These are phyloP conservation scores for Beta corolliflora DNA, from an alignment of 179 eudicot species.

Conservation along the genomic window DNA sequence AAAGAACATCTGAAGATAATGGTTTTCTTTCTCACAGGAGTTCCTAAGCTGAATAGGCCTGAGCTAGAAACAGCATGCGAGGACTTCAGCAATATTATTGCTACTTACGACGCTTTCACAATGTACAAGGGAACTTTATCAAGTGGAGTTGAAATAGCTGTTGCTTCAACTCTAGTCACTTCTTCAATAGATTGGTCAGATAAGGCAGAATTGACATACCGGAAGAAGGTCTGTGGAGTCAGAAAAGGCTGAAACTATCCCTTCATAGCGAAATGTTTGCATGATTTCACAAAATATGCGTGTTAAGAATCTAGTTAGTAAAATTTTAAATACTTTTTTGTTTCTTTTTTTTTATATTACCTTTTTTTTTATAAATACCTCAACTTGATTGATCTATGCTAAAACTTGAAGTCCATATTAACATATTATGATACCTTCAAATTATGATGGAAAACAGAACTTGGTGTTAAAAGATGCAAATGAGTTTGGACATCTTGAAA, in stretches of 20 bases:
- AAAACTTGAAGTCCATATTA: no score
- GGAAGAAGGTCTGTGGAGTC: conserved; percentile 64
- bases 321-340: no score
- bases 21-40: conserved; percentile 52
- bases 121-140: conserved; percentile 91
- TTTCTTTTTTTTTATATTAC: no score
- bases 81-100: conserved; percentile 95
- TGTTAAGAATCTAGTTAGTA: neutral
- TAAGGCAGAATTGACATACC: conserved; percentile 56
- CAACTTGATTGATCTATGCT: no score
- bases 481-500: neutral
- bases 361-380: no score
- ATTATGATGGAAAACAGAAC: neutral
- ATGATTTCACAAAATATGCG: neutral
- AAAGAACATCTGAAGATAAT: neutral
- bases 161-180: conserved; percentile 57
- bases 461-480: neutral
- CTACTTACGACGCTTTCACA: conserved; percentile 49
- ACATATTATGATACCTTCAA: neutral
- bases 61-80: conserved; percentile 94
- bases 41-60: conserved; percentile 78
- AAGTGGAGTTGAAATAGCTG: conserved; percentile 93
- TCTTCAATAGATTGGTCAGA: conserved; percentile 73
- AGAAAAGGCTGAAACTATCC: neutral
- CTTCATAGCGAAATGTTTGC: neutral